Evolutionary conservation across 352 stramenopile genomes (phyloP).

Genomic region (Chloridella minuta): DNA sequence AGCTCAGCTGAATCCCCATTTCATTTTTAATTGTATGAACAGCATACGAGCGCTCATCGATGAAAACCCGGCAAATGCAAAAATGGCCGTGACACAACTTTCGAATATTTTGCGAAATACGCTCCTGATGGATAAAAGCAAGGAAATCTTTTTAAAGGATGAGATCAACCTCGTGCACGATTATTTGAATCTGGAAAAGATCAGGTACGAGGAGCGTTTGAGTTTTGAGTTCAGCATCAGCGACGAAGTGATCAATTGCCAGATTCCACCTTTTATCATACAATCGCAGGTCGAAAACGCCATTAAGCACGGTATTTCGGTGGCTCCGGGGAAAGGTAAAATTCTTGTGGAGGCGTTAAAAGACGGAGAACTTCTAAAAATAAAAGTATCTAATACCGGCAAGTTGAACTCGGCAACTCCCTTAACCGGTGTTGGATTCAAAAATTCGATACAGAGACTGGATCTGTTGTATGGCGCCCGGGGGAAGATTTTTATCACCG

Average conservation of each 20-base stretch:
- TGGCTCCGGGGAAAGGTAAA: neutral
- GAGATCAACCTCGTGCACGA: neutral
- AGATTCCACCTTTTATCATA: neutral
- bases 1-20: neutral
- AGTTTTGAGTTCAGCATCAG: neutral
- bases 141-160: neutral
- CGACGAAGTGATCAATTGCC: neutral
- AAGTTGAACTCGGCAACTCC: neutral
- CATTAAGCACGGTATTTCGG: neutral
- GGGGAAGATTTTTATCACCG: neutral
- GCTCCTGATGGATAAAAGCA: neutral
- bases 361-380: neutral
- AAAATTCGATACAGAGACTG: neutral
- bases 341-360: neutral
- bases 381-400: neutral
- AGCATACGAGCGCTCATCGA: neutral
- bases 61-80: neutral
- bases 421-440: neutral
- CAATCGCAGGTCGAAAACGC: neutral
- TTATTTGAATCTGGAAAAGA: neutral
- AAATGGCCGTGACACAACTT: neutral
- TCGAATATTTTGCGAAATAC: neutral
- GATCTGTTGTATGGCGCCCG: neutral
- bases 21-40: slow-evolving; percentile 8
- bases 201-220: neutral